Evolutionary conservation across 2,329 filamentous ascomycete species (phyloP).

Genomic region (Penicillium vulpinum): DNA sequence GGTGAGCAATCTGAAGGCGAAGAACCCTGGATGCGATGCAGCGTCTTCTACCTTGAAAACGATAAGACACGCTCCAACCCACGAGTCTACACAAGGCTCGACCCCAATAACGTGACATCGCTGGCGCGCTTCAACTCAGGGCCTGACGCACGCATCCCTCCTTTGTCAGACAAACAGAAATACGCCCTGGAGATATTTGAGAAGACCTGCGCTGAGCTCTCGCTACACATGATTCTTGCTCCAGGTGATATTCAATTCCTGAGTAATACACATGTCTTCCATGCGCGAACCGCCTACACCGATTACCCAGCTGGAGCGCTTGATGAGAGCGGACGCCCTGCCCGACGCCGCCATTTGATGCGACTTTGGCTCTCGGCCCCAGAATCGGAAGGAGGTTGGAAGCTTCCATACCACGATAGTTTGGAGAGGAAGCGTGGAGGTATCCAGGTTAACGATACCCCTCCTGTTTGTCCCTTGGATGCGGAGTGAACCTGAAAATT

Average conservation of each 20-base stretch:
- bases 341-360: slow-evolving; percentile 29
- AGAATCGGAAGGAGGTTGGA: slow-evolving; percentile 30
- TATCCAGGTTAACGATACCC: slow-evolving; percentile 29
- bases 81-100: slow-evolving; percentile 67
- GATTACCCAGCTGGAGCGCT: slow-evolving; percentile 26
- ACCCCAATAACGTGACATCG: slow-evolving; percentile 77
- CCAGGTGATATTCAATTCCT: slow-evolving; percentile 33
- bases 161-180: slow-evolving; percentile 27
- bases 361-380: slow-evolving; percentile 29
- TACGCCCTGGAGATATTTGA: slow-evolving; percentile 29
- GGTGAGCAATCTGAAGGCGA: slow-evolving; percentile 74
- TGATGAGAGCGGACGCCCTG: slow-evolving; percentile 22
- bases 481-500: slow-evolving; percentile 16
- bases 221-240: slow-evolving; percentile 30
- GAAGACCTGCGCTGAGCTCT: slow-evolving; percentile 24
- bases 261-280: slow-evolving; percentile 30
- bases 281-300: slow-evolving; percentile 30
- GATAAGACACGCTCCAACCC: slow-evolving; percentile 51
- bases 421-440: slow-evolving; percentile 31
- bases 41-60: slow-evolving; percentile 73
- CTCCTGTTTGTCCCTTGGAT: slow-evolving; percentile 28
- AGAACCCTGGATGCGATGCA: slow-evolving; percentile 68
- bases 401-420: slow-evolving; percentile 26
- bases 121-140: slow-evolving; percentile 67
- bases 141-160: slow-evolving; percentile 26